Percentiles rank a stretch among this genome's conserved stretches.
These are phyloP conservation scores for Nannizzia gypsea DNA, from an alignment of 2,329 filamentous ascomycete species.

Conservation along the genomic window DNA sequence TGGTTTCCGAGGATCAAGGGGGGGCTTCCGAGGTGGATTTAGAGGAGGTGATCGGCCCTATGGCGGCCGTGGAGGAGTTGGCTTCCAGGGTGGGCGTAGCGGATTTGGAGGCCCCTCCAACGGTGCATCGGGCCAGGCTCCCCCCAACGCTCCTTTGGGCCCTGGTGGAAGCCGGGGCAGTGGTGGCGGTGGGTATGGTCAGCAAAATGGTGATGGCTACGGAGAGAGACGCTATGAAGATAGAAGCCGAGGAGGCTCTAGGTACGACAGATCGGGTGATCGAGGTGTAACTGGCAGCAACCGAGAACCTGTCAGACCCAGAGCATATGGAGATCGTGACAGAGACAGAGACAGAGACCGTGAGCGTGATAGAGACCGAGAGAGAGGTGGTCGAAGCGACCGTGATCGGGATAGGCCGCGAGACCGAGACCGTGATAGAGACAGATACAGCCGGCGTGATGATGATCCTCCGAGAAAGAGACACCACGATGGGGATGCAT, in stretches of 20 bases:
- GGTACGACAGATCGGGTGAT: conserved; percentile 34
- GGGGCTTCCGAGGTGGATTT: conserved; percentile 39
- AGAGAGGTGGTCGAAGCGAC: conserved; percentile 28
- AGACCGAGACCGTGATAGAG: conserved; percentile 40
- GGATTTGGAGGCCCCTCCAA: conserved; percentile 32
- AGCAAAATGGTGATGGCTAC: conserved; percentile 32
- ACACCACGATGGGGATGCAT: conserved; percentile 61
- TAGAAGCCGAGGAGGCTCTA: conserved; percentile 39
- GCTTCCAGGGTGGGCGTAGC: conserved; percentile 47
- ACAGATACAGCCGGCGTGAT: conserved; percentile 39
- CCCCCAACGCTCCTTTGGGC: conserved; percentile 41
- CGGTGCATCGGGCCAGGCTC: conserved; percentile 29
- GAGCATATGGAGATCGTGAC: conserved; percentile 46
- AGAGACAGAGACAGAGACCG: conserved; percentile 46
- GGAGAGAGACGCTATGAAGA: conserved; percentile 42
- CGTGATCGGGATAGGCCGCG: conserved; percentile 40
- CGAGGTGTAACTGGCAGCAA: conserved; percentile 60
- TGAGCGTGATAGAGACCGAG: conserved; percentile 36
- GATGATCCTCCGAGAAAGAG: conserved; percentile 50
- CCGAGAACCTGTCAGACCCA: conserved; percentile 66
- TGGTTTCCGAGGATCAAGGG: conserved; percentile 38
- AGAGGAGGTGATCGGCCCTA: conserved; percentile 43
- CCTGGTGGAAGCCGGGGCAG: conserved; percentile 43
- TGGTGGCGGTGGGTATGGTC: conserved; percentile 37
- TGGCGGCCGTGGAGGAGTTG: conserved; percentile 41